Percentiles rank a stretch among this genome's conserved stretches.
Conservation (phyloP, 1,139 yeast genomes). For the Candida freyschussii region DNA sequence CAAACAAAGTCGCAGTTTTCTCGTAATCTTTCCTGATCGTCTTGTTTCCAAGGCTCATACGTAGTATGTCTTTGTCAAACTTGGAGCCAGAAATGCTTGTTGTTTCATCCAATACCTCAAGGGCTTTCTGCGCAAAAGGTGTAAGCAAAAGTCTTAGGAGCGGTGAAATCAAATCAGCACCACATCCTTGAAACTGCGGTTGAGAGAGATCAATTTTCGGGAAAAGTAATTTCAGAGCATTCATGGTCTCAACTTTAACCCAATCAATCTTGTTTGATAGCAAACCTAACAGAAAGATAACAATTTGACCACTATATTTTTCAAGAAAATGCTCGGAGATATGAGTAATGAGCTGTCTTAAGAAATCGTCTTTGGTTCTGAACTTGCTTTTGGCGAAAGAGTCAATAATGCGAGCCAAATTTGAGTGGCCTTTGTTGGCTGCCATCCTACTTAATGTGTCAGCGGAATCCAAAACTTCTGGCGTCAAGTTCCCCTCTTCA, state of each 20-base stretch:
- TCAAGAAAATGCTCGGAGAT: constrained; percentile 69
- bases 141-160: constrained; percentile 75
- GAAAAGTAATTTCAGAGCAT: constrained; percentile 64
- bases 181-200: constrained; percentile 82
- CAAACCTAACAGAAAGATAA: constrained; percentile 73
- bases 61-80: constrained; percentile 82
- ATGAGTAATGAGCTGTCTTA: constrained; percentile 72
- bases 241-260: constrained; percentile 79
- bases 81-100: constrained; percentile 84
- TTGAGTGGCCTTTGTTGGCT: constrained; percentile 48
- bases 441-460: constrained; percentile 57
- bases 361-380: constrained; percentile 82
- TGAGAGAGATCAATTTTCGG: constrained; percentile 73
- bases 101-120: constrained; percentile 85
- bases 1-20: constrained; percentile 83
- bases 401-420: constrained; percentile 66
- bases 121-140: constrained; percentile 81
- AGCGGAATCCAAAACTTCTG: constrained; percentile 57
- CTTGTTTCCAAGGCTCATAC: constrained; percentile 86
- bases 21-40: constrained; percentile 78
- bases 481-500: constrained; percentile 47
- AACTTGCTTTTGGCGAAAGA: constrained; percentile 77
- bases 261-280: constrained; percentile 71
- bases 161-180: constrained; percentile 94
- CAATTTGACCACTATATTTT: constrained; percentile 64